phyloP scores from a whole-genome alignment of 805 yeast genomes.

The Saccharomycopsis javanensis region DNA sequence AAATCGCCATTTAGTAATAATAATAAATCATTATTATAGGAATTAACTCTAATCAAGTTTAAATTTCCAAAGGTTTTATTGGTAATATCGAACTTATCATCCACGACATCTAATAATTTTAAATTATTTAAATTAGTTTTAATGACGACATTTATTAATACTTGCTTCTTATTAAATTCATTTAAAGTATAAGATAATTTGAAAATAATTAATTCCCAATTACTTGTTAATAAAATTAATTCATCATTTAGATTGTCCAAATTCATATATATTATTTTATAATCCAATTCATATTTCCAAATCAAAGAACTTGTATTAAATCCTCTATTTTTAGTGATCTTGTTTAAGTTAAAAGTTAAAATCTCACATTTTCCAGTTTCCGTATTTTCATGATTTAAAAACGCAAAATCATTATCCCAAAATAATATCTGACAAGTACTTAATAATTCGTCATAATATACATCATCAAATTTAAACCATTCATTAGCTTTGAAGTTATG shows the following conservation, averaged over 20 bases:
- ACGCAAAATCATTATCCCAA: slow-evolving; percentile 17
- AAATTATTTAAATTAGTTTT: slow-evolving; percentile 19
- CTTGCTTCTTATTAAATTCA: slow-evolving; percentile 13
- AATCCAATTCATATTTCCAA: slow-evolving; percentile 25
- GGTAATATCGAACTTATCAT: neutral
- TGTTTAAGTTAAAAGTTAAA: slow-evolving; percentile 15
- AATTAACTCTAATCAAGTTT: slow-evolving; percentile 9
- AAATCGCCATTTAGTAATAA: slow-evolving; percentile 24
- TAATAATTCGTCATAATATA: slow-evolving; percentile 11
- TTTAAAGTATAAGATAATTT: slow-evolving; percentile 18
- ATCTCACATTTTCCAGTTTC: slow-evolving; percentile 15
- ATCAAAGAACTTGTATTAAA: slow-evolving; percentile 17
- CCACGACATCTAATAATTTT: slow-evolving; percentile 1
- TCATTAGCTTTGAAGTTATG: slow-evolving; percentile 21
- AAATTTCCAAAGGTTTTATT: slow-evolving; percentile 17
- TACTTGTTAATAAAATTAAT: slow-evolving; percentile 20
- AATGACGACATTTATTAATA: slow-evolving; percentile 12
- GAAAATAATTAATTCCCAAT: slow-evolving; percentile 22
- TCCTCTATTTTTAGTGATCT: neutral
- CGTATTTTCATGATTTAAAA: slow-evolving; percentile 14
- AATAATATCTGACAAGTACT: slow-evolving; percentile 15
- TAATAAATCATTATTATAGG: slow-evolving; percentile 21
- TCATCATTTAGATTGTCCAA: slow-evolving; percentile 19
- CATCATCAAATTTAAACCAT: slow-evolving; percentile 25
- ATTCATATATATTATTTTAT: slow-evolving; percentile 20